phyloP scores from a whole-genome alignment of 768 basidiomycete genomes.

The Naganishia onofrii region DNA sequence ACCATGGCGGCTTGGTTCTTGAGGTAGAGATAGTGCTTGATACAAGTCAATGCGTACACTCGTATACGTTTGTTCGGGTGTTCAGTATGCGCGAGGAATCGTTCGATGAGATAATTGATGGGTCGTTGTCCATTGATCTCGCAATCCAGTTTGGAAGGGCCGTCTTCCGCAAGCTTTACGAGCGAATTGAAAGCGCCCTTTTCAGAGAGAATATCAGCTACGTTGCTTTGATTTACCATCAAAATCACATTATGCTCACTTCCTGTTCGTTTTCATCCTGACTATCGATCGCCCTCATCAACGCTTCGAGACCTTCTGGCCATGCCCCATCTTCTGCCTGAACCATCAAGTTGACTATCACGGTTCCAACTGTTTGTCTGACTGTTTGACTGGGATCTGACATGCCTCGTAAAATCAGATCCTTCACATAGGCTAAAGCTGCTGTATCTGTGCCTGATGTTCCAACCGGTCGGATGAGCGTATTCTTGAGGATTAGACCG shows the following conservation, averaged over 20 bases:
- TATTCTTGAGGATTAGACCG: constrained; percentile 95
- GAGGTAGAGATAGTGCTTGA: constrained; percentile 88
- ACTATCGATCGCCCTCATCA: constrained; percentile 76
- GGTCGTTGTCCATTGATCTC: constrained; percentile 89
- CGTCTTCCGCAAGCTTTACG: constrained; percentile 95
- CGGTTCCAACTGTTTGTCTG: constrained; percentile 88
- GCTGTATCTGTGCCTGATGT: constrained; percentile 67
- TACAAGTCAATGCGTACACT: constrained; percentile 85
- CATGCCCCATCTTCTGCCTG: constrained; percentile 86
- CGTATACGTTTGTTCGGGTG: constrained; percentile 86
- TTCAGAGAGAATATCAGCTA: constrained; percentile 27
- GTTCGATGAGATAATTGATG: constrained; percentile 93
- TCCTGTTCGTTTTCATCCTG: constrained; percentile 74
- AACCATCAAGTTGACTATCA: constrained; percentile 82
- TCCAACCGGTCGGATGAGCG: constrained; percentile 69
- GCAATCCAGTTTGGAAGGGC: constrained; percentile 89
- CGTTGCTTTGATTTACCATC: neutral
- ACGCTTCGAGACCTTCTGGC: constrained; percentile 87
- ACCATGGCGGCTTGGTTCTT: constrained; percentile 79
- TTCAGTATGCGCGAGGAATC: constrained; percentile 83
- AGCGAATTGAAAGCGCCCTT: constrained; percentile 90
- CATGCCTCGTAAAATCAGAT: constrained; percentile 54
- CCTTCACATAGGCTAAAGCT: constrained; percentile 55
- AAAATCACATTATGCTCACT: constrained; percentile 57
- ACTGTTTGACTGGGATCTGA: constrained; percentile 78